phyloP scores from a whole-genome alignment of 257 asterid genomes.

The Nicotiana tomentosiformis region DNA sequence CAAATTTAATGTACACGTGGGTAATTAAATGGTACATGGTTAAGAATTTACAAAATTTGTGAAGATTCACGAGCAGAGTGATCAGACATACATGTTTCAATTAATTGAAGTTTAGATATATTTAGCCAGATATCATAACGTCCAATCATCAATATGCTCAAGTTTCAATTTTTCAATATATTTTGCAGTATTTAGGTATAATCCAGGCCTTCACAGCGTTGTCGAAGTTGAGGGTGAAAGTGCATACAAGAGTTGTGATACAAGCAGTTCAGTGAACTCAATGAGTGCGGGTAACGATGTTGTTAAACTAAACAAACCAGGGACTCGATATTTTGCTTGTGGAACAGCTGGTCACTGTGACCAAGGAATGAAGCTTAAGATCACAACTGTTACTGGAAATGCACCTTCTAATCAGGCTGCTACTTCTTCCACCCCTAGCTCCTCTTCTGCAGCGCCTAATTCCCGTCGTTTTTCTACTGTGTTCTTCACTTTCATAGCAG shows the following conservation, averaged over 20 bases:
- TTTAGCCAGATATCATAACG: no score
- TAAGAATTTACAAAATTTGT: no score
- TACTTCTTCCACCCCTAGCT: constrained; percentile 12
- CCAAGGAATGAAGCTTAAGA: constrained; percentile 80
- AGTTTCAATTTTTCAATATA: neutral
- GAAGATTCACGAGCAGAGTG: no score
- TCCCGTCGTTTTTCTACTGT: neutral
- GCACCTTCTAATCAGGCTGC: constrained; percentile 19
- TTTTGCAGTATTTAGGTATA: constrained; percentile 56
- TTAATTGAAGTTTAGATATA: no score
- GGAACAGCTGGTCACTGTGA: constrained; percentile 77
- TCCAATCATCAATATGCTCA: no score
- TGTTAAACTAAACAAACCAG: constrained; percentile 59
- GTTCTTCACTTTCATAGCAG: neutral
- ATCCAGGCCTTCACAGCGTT: constrained; percentile 64
- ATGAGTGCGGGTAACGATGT: constrained; percentile 46
- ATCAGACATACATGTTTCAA: no score
- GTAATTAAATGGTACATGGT: no score
- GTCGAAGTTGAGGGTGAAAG: constrained; percentile 57
- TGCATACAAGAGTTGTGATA: constrained; percentile 62
- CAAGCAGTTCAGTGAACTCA: constrained; percentile 39
- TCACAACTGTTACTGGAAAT: constrained; percentile 44
- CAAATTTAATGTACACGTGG: no score
- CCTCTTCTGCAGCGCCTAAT: constrained; percentile 21
- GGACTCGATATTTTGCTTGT: constrained; percentile 71